These are phyloP conservation scores for Fusarium sp. DNA, from an alignment of 2,329 filamentous ascomycete species.

Conservation along the genomic window DNA sequence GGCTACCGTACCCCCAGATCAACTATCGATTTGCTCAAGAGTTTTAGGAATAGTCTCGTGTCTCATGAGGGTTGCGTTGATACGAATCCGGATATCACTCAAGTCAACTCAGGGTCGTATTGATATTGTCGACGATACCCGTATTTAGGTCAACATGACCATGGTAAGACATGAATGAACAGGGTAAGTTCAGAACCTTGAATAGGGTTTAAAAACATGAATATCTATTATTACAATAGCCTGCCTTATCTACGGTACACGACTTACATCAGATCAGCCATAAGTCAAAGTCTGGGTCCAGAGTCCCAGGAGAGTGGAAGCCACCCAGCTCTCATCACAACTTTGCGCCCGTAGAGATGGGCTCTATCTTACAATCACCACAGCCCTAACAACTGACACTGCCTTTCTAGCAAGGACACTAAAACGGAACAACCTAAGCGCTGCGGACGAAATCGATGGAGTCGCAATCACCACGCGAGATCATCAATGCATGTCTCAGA, in stretches of 20 bases:
- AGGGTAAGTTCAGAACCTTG: background rate
- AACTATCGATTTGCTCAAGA: background rate
- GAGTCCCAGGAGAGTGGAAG: constrained; percentile 5
- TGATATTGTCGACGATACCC: background rate
- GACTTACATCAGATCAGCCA: constrained; percentile 30
- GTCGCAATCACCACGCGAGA: constrained; percentile 28
- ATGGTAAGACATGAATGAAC: background rate
- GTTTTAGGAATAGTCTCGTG: constrained; percentile 25
- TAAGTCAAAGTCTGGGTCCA: constrained; percentile 6
- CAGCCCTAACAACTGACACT: background rate
- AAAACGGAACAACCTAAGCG: background rate
- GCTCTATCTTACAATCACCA: background rate
- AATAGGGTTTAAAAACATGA: background rate
- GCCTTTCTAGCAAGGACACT: background rate
- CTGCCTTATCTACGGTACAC: constrained; percentile 6
- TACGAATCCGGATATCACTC: constrained; percentile 21
- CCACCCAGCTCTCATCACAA: constrained; percentile 10
- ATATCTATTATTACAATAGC: background rate
- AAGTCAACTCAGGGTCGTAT: constrained; percentile 7
- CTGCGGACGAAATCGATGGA: background rate
- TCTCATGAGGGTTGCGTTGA: constrained; percentile 19
- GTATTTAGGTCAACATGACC: background rate
- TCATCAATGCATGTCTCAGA: constrained; percentile 37
- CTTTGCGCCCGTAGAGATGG: constrained; percentile 18
- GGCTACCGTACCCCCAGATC: constrained; percentile 28